phyloP scores from a whole-genome alignment of 768 basidiomycete genomes.

The Naganishia vishniacii region DNA sequence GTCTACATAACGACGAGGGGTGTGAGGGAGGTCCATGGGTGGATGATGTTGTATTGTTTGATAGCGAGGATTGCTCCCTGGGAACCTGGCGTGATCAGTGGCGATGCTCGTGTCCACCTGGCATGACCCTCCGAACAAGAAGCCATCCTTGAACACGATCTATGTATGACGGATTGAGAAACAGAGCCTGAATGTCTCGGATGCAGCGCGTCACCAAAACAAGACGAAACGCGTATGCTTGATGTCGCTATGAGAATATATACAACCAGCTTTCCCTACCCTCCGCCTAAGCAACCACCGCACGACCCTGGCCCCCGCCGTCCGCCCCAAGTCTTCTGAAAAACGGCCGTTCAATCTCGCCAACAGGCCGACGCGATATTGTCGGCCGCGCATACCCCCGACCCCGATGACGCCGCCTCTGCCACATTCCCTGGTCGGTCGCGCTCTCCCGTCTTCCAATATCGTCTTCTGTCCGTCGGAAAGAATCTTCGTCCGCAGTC shows the following conservation, averaged over 20 bases:
- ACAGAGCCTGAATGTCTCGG: too few relatives aligned
- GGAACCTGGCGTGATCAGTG: too few relatives aligned
- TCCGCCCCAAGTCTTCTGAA: conserved; percentile 7
- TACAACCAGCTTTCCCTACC: neutral
- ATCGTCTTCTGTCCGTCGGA: neutral
- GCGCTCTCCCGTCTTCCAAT: too few relatives aligned
- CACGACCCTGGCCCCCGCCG: neutral
- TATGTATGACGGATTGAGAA: too few relatives aligned
- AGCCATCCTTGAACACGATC: too few relatives aligned
- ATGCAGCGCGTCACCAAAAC: too few relatives aligned
- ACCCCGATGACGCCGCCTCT: neutral
- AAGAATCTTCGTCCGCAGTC: neutral
- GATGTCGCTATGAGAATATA: neutral
- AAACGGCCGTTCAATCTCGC: neutral
- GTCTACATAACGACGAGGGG: neutral
- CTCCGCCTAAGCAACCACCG: neutral
- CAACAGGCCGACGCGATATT: neutral
- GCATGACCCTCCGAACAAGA: too few relatives aligned
- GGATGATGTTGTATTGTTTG: too few relatives aligned
- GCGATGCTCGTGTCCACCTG: too few relatives aligned
- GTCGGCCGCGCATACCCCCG: neutral
- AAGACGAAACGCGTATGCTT: too few relatives aligned
- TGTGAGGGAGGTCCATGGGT: neutral
- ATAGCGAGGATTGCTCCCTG: too few relatives aligned
- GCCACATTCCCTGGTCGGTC: too few relatives aligned